Conservation (phyloP, 1,284 basidiomycete species). For the Cryptococcus sp. region DNA sequence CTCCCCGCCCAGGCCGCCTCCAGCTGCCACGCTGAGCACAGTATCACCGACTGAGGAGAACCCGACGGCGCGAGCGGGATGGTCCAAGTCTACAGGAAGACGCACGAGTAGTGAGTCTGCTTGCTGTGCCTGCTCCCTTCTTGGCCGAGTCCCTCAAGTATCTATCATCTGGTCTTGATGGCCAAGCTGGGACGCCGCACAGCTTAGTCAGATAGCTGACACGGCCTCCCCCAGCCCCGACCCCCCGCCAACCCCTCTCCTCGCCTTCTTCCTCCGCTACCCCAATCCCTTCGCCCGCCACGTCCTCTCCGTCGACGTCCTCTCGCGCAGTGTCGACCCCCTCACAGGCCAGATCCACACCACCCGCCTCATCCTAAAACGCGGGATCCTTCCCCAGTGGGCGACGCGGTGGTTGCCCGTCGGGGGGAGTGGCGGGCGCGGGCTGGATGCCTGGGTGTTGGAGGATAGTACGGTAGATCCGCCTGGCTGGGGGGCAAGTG, state of each 20-base stretch:
- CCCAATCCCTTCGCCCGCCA: slow-evolving; percentile 95
- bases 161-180: background rate
- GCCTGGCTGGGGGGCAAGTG: slow-evolving; percentile 28
- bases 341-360: slow-evolving; percentile 72
- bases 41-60: background rate
- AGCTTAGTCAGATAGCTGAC: background rate
- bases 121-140: background rate
- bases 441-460: slow-evolving; percentile 68
- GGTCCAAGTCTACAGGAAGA: slow-evolving; percentile 22
- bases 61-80: slow-evolving; percentile 5
- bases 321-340: slow-evolving; percentile 71
- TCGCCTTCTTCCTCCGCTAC: slow-evolving; percentile 93
- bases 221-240: slow-evolving; percentile 34
- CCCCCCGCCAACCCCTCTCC: slow-evolving; percentile 67
- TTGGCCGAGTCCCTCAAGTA: background rate
- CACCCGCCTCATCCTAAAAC: slow-evolving; percentile 86
- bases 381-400: slow-evolving; percentile 86
- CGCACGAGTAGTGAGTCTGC: slow-evolving; percentile 19
- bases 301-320: slow-evolving; percentile 90
- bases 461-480: slow-evolving; percentile 78
- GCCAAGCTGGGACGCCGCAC: background rate
- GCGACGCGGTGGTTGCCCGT: slow-evolving; percentile 67
- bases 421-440: slow-evolving; percentile 58
- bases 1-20: too few species aligned
- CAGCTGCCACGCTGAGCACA: too few species aligned